Evolutionary conservation across 139 green algal species (phyloP).

Genomic region (Penium margaritaceum): DNA sequence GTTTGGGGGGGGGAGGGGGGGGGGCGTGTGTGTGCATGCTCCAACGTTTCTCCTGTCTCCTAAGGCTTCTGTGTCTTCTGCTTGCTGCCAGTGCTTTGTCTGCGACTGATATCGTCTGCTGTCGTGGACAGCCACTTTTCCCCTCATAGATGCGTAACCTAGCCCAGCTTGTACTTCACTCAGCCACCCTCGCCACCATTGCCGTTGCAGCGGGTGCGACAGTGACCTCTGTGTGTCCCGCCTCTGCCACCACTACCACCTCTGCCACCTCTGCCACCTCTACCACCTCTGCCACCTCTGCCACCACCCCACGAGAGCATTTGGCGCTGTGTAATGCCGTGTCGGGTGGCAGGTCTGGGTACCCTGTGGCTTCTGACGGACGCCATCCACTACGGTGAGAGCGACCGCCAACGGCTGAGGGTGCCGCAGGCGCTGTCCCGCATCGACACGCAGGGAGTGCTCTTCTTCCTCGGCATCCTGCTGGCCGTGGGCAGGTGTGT

Average conservation of each 20-base stretch:
- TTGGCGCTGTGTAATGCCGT: neutral
- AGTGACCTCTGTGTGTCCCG: neutral
- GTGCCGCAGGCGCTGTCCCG: constrained; percentile 51
- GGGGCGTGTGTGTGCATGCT: too few relatives aligned
- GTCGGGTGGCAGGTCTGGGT: constrained; percentile 48
- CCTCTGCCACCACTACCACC: neutral
- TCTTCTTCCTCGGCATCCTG: constrained; percentile 72
- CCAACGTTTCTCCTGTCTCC: too few relatives aligned
- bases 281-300: neutral
- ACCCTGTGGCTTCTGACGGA: constrained; percentile 69
- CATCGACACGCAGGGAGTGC: constrained; percentile 63
- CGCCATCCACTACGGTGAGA: constrained; percentile 63
- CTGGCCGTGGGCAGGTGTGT: constrained; percentile 54
- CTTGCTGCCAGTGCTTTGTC: too few relatives aligned
- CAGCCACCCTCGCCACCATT: too few relatives aligned
- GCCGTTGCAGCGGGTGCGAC: too few relatives aligned
- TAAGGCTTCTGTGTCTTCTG: too few relatives aligned
- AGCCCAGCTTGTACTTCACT: too few relatives aligned
- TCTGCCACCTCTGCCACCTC: neutral
- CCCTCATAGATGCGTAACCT: too few relatives aligned
- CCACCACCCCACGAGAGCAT: neutral
- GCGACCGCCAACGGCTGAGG: constrained; percentile 32
- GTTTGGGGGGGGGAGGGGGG: too few relatives aligned
- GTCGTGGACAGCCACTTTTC: too few relatives aligned
- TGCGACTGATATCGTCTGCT: too few relatives aligned